Base-by-base conservation (phyloP, 2,329 filamentous ascomycete genomes). In the Cladophialophora bantiana region DNA sequence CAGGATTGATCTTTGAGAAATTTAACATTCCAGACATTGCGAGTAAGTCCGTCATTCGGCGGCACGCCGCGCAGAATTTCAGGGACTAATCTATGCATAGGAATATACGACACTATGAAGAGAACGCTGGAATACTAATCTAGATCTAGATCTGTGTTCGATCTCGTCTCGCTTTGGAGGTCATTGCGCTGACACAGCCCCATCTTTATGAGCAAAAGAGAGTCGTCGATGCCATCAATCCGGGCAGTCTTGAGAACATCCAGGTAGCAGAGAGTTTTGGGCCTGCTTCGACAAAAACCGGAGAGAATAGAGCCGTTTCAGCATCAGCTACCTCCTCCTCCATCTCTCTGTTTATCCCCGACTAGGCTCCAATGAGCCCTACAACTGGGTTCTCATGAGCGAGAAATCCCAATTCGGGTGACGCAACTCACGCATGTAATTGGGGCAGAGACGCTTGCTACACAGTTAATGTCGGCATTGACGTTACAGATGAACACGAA, bases 21-120 rank as follows among this genome's bases (percentile, higher is more conserved):
- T 92, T 92, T 70, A 89, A 93, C 75, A 83, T 96, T 63, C 94
- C 94, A 0, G 94, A 97, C 79, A 90, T 96, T 73, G 87, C 91
- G 13, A 89, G 93, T 96, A 82, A 88, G 92, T 90, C 50, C 3
- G 13, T 52, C 40, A 52, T 34, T 7, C 12, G 61, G 35, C 18
- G 38, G 38, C 6, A 13, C 6, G 32, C 18, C 3, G 15, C n/a
- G 56, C 4, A 26, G 26, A 26, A 26, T 26, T 34, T 20, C 55
- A 59, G 32, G 13, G 50, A 40, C 60, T 67, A 38, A 67, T 56
- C 12, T 10, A 38, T 13, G 5, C 35, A 31, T 18, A 68, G 89
- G 90, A 75, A 84, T 92, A 73, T 92, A 90, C 68, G 89, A 92
- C 73, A 86, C 85, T 18, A 89, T 93, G 71, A 90, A 89, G 77